Conservation (phyloP, 108 stramenopile species). For the Nitzschia sp. region DNA sequence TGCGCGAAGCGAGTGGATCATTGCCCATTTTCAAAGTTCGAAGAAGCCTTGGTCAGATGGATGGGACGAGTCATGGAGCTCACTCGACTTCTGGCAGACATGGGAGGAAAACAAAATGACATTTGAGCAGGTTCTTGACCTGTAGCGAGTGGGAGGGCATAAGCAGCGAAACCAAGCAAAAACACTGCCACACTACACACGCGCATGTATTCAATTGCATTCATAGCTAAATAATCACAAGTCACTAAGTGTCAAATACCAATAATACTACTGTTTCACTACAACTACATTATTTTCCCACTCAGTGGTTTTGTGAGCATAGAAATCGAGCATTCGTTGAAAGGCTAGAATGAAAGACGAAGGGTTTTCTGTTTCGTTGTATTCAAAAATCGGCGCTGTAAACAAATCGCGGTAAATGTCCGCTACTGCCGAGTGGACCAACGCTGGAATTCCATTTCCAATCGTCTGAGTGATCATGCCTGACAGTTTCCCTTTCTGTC, state of each 20-base stretch:
- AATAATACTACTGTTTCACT: too few species aligned
- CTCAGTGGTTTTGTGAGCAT: too few species aligned
- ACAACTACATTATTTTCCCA: too few species aligned
- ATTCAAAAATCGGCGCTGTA: conserved; percentile 7
- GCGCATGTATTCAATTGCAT: too few species aligned
- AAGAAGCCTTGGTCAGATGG: conserved; percentile 8
- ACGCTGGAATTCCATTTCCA: neutral
- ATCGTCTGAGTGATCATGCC: conserved; percentile 3
- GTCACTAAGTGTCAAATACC: too few species aligned
- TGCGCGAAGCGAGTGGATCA: conserved; percentile 3
- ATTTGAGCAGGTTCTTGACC: neutral
- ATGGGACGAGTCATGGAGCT: neutral
- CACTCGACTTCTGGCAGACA: neutral
- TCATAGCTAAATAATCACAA: too few species aligned
- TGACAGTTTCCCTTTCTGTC: neutral
- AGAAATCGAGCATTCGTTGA: neutral
- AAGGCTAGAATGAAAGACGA: neutral
- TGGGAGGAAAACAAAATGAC: conserved; percentile 7
- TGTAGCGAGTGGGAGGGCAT: neutral
- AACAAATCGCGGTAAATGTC: conserved; percentile 1
- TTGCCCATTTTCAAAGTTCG: conserved; percentile 11
- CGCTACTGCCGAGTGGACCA: neutral
- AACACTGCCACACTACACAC: too few species aligned
- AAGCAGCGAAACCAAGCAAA: too few species aligned
- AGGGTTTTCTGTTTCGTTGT: neutral